phyloP scores from a whole-genome alignment of 169 alveolate genomes.

The Miamiensis avidus region DNA sequence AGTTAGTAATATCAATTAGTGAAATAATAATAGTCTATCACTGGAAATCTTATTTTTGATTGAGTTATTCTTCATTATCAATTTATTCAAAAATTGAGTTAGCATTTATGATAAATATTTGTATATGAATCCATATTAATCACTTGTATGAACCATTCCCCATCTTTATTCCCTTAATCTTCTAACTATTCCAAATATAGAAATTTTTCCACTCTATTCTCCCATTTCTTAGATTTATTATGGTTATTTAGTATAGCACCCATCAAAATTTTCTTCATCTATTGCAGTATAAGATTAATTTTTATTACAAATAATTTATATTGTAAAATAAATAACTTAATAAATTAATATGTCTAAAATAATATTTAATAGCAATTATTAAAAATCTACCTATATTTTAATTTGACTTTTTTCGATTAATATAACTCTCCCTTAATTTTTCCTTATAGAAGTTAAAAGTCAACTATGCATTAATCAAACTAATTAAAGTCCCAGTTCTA shows the following conservation, averaged over 20 bases:
- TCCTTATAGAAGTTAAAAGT: constrained; percentile 9
- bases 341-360: too few relatives aligned
- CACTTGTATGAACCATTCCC: constrained; percentile 81
- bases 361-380: too few relatives aligned
- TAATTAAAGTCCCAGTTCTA: constrained; percentile 87
- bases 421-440: background rate
- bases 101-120: constrained; percentile 33
- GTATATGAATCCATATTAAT: constrained; percentile 78
- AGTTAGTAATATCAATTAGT: too few relatives aligned
- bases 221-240: background rate
- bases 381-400: too few relatives aligned
- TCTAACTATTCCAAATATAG: constrained; percentile 81
- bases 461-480: constrained; percentile 59
- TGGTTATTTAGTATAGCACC: background rate
- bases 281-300: too few relatives aligned
- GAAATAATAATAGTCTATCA: too few relatives aligned
- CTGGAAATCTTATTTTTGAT: too few relatives aligned
- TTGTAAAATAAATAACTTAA: too few relatives aligned
- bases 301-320: too few relatives aligned
- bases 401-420: constrained; percentile 2
- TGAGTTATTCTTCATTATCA: background rate
- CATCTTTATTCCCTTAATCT: constrained; percentile 86
- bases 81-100: background rate
- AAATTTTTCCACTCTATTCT: background rate
- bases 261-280: constrained; percentile 26